These are phyloP conservation scores for Peltaster fructicola DNA, from an alignment of 2,329 filamentous ascomycete species.

Conservation along the genomic window DNA sequence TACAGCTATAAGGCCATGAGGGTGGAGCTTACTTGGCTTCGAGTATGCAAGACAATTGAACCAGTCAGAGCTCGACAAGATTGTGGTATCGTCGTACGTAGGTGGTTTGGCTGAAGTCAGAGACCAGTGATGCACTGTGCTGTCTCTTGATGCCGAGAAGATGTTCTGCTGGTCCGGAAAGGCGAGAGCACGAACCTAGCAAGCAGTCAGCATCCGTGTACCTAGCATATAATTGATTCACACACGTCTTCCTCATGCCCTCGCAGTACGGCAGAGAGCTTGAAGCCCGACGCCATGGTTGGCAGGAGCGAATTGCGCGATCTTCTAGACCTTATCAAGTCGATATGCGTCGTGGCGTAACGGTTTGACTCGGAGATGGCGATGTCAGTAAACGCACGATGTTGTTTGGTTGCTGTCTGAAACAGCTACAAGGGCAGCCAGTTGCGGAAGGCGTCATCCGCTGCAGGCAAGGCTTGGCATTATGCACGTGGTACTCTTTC, in stretches of 20 bases:
- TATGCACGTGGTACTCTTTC: too few relatives aligned
- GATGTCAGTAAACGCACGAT: too few relatives aligned
- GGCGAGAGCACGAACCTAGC: slow-evolving; percentile 67
- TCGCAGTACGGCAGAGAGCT: slow-evolving; percentile 74
- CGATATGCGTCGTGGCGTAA: too few relatives aligned
- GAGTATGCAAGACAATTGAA: slow-evolving; percentile 73
- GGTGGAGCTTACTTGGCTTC: slow-evolving; percentile 47
- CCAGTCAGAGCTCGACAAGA: slow-evolving; percentile 66
- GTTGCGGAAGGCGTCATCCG: too few relatives aligned
- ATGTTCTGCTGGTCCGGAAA: slow-evolving; percentile 58
- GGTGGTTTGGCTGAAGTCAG: slow-evolving; percentile 48
- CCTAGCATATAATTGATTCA: slow-evolving; percentile 7
- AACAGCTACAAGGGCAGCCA: too few relatives aligned
- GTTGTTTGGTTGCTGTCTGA: too few relatives aligned
- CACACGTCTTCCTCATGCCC: slow-evolving; percentile 90
- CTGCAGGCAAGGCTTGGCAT: too few relatives aligned
- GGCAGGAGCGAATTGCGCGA: too few relatives aligned
- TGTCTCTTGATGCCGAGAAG: slow-evolving; percentile 79
- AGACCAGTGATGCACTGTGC: slow-evolving; percentile 75
- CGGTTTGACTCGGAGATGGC: too few relatives aligned
- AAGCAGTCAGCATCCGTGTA: slow-evolving; percentile 1
- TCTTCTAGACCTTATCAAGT: too few relatives aligned
- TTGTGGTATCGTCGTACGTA: slow-evolving; percentile 57
- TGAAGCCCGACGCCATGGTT: slow-evolving; percentile 58
- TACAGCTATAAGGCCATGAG: slow-evolving; percentile 68